Conservation (phyloP, 768 basidiomycete genomes). For the Candolleomyces efflorescens region DNA sequence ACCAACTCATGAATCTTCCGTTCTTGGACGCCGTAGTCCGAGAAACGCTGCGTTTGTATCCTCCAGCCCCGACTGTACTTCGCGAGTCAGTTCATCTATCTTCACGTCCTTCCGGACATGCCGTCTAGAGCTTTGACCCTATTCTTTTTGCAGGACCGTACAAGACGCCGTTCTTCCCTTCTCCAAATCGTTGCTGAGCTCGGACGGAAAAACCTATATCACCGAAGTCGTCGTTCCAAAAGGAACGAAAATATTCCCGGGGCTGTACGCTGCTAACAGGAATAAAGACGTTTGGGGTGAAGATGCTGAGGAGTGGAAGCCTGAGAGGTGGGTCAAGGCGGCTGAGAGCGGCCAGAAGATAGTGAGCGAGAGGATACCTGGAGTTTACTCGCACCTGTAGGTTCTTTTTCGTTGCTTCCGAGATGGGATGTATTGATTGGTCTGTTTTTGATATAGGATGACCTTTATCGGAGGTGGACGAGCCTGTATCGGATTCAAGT, state of each 20-base stretch:
- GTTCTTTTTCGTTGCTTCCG: constrained; percentile 3
- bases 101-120: neutral
- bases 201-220: constrained; percentile 31
- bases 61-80: constrained; percentile 15
- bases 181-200: constrained; percentile 29
- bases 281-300: constrained; percentile 42
- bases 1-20: constrained; percentile 31
- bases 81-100: constrained; percentile 10
- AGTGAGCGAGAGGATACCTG: constrained; percentile 34
- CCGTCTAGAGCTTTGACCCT: neutral
- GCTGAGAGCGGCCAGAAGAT: constrained; percentile 22
- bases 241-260: constrained; percentile 29
- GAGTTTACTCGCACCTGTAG: constrained; percentile 42
- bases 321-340: constrained; percentile 43
- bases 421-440: neutral
- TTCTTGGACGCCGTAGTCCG: constrained; percentile 36
- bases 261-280: constrained; percentile 35
- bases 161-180: constrained; percentile 40
- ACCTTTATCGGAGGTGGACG: constrained; percentile 20
- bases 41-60: constrained; percentile 35
- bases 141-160: neutral
- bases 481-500: constrained; percentile 19
- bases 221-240: constrained; percentile 31
- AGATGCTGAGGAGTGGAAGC: constrained; percentile 48
- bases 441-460: constrained; percentile 15